phyloP scores from a whole-genome alignment of 495 filamentous ascomycete species.

The Polyplosphaeria fusca region DNA sequence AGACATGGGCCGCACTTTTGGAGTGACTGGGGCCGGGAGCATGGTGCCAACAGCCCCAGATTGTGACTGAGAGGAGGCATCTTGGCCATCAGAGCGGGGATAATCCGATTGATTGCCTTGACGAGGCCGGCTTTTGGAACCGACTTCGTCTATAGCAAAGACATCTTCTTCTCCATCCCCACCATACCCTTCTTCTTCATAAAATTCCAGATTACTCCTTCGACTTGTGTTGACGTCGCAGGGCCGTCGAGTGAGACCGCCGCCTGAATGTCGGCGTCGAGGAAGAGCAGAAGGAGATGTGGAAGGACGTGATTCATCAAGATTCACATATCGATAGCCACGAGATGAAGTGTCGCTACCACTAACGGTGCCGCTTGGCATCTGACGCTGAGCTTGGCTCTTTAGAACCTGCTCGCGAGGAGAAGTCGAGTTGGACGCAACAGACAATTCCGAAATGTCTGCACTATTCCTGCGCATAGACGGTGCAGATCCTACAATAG shows the following conservation, averaged over 20 bases:
- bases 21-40: constrained; percentile 31
- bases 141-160: constrained; percentile 69
- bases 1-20: constrained; percentile 4
- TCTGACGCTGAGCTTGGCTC: constrained; percentile 26
- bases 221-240: constrained; percentile 58
- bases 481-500: constrained; percentile 28
- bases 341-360: not conserved
- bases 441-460: constrained; percentile 17
- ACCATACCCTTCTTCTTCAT: constrained; percentile 81
- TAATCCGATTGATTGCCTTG: not conserved
- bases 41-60: constrained; percentile 19
- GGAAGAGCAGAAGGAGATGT: constrained; percentile 20
- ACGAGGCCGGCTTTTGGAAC: constrained; percentile 2
- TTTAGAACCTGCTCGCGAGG: constrained; percentile 32
- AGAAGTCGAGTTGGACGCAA: constrained; percentile 17
- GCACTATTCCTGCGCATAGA: constrained; percentile 28
- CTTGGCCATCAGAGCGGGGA: not conserved
- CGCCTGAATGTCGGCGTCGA: constrained; percentile 72
- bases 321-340: not conserved
- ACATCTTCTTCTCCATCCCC: constrained; percentile 73
- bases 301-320: constrained; percentile 3
- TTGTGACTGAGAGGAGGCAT: not conserved
- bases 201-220: constrained; percentile 72
- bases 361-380: not conserved
- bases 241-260: constrained; percentile 68